Evolutionary conservation across 805 yeast genomes (phyloP).

Genomic region (Debaryomyces hansenii): DNA sequence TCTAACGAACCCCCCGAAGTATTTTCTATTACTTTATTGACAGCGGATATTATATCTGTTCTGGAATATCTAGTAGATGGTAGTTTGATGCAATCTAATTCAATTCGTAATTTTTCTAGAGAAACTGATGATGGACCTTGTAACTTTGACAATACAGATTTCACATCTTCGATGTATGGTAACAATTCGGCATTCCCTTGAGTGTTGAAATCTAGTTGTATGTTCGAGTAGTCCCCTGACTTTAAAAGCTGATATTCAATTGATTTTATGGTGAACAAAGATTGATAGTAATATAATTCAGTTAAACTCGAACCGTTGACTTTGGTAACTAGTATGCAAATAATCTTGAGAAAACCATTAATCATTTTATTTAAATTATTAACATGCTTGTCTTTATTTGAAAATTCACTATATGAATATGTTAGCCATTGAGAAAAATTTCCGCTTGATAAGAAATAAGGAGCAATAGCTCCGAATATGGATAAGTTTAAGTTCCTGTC

Average conservation of each 20-base stretch:
- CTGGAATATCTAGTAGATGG: not conserved
- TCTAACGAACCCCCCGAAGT: not conserved
- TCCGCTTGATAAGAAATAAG: conserved; percentile 15
- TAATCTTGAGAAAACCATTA: conserved; percentile 24
- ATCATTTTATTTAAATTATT: conserved; percentile 24
- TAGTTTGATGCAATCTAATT: not conserved
- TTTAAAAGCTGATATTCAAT: conserved; percentile 5
- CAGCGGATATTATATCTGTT: not conserved
- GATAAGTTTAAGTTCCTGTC: conserved; percentile 10
- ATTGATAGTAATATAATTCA: conserved; percentile 4
- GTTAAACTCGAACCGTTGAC: not conserved
- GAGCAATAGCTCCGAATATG: conserved; percentile 13
- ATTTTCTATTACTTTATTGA: not conserved
- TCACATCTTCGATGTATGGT: conserved; percentile 9
- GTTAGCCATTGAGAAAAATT: conserved; percentile 23
- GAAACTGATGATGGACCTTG: conserved; percentile 1
- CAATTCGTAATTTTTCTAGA: not conserved
- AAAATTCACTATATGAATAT: conserved; percentile 4
- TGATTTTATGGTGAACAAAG: conserved; percentile 12
- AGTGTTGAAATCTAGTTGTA: not conserved
- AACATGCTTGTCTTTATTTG: conserved; percentile 14
- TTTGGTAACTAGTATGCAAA: conserved; percentile 10
- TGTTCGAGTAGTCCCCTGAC: not conserved
- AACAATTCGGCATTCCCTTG: not conserved
- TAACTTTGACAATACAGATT: not conserved